Evolutionary conservation across 768 basidiomycete genomes (phyloP).

Genomic region (Amanita rubescens): DNA sequence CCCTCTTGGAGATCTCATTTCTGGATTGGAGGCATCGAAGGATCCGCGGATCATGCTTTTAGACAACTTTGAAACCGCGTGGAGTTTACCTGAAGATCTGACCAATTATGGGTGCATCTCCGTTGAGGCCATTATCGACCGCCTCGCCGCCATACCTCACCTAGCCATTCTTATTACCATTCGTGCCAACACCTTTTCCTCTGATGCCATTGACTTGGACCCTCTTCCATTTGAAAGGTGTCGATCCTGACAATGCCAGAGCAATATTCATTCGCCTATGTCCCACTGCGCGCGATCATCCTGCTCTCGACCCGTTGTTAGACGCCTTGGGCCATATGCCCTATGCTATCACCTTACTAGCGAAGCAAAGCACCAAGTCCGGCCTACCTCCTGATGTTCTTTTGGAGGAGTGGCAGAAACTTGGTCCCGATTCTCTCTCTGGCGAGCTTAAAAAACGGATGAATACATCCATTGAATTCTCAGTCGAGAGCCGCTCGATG

Average conservation of each 20-base stretch:
- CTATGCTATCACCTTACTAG: conserved; percentile 27
- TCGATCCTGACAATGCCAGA: conserved; percentile 15
- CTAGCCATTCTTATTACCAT: conserved; percentile 28
- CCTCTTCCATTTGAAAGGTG: conserved; percentile 9
- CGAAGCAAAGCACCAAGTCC: conserved; percentile 9
- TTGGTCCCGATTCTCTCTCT: conserved; percentile 9
- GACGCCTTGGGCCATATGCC: conserved; percentile 22
- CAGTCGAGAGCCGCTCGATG: conserved; percentile 15
- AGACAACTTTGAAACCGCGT: conserved; percentile 35
- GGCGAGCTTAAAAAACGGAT: conserved; percentile 13
- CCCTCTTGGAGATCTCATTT: conserved; percentile 13
- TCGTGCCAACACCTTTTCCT: conserved; percentile 21
- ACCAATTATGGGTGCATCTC: conserved; percentile 8
- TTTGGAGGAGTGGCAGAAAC: conserved; percentile 9
- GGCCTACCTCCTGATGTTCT: too few relatives aligned
- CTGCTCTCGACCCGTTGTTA: conserved; percentile 17
- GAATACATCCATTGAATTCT: conserved; percentile 16
- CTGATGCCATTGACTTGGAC: conserved; percentile 20
- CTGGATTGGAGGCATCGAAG: conserved; percentile 15
- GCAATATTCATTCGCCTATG: conserved; percentile 16
- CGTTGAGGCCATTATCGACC: conserved; percentile 18
- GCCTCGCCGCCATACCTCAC: conserved; percentile 18
- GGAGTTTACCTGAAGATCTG: conserved; percentile 18
- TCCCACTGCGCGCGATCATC: conserved; percentile 13
- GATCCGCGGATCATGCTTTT: conserved; percentile 24